Conservation (phyloP, 352 stramenopile genomes). For the Phytophthora lateralis region DNA sequence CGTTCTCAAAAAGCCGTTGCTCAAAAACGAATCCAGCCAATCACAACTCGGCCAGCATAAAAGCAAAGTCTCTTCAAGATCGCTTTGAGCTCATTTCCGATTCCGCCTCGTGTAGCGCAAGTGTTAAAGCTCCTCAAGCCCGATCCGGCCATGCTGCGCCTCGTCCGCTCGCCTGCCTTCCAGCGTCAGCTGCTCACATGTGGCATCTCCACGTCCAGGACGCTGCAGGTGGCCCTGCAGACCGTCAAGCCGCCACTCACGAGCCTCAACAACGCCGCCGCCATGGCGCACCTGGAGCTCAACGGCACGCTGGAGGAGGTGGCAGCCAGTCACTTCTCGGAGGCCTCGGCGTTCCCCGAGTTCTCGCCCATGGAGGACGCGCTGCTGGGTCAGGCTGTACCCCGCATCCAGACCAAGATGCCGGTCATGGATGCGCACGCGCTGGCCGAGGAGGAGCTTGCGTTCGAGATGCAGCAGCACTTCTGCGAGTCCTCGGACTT, state of each 20-base stretch:
- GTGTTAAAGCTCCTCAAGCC: not conserved
- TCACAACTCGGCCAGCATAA: not conserved
- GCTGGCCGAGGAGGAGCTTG: slow-evolving; percentile 44
- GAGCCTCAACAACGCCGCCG: slow-evolving; percentile 35
- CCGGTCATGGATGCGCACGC: slow-evolving; percentile 30
- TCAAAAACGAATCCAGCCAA: not conserved
- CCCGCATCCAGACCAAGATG: slow-evolving; percentile 10
- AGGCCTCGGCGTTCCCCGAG: slow-evolving; percentile 71
- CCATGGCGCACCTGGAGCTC: slow-evolving; percentile 32
- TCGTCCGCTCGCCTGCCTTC: slow-evolving; percentile 17
- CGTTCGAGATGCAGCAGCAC: slow-evolving; percentile 37
- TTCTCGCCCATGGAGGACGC: slow-evolving; percentile 62
- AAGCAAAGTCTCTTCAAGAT: slow-evolving; percentile 31
- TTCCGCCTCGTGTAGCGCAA: slow-evolving; percentile 9
- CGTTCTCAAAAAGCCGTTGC: not conserved
- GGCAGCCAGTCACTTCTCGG: slow-evolving; percentile 59
- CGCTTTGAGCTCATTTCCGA: slow-evolving; percentile 18
- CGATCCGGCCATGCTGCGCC: slow-evolving; percentile 23
- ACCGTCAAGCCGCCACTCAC: slow-evolving; percentile 22
- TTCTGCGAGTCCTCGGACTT: slow-evolving; percentile 77
- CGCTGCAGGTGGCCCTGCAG: slow-evolving; percentile 14
- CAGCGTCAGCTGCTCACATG: slow-evolving; percentile 17
- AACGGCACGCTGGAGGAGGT: slow-evolving; percentile 54
- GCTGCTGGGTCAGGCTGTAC: slow-evolving; percentile 44
- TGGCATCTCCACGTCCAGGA: slow-evolving; percentile 13